Evolutionary conservation across 805 yeast genomes (phyloP).

Genomic region (Pichia manshurica): DNA sequence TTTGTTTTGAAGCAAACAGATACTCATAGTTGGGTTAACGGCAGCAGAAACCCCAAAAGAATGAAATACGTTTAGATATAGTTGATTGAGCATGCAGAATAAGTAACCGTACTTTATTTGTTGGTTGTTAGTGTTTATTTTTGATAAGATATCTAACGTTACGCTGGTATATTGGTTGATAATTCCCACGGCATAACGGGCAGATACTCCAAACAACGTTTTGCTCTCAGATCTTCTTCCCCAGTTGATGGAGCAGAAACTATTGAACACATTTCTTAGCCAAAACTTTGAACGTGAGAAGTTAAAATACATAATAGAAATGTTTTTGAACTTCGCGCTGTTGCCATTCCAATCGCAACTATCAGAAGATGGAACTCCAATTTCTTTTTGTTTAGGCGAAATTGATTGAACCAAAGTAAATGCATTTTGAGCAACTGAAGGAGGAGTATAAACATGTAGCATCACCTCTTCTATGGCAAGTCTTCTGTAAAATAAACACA

Average conservation of each 20-base stretch:
- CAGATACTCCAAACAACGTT: conserved; percentile 18
- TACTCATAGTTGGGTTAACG: conserved; percentile 37
- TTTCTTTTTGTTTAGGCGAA: conserved; percentile 39
- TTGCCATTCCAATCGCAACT: conserved; percentile 37
- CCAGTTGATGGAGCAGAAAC: conserved; percentile 25
- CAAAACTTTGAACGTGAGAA: conserved; percentile 42
- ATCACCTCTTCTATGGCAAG: conserved; percentile 52
- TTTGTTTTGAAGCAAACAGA: conserved; percentile 47
- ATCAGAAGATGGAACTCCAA: conserved; percentile 36
- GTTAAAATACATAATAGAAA: conserved; percentile 50
- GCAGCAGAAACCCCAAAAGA: conserved; percentile 23
- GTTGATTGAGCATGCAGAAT: conserved; percentile 21
- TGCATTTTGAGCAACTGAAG: conserved; percentile 38
- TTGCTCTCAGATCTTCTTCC: conserved; percentile 42
- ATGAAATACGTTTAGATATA: conserved; percentile 22
- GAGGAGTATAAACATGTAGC: conserved; percentile 45
- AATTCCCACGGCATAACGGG: conserved; percentile 25
- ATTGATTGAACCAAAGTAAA: conserved; percentile 28
- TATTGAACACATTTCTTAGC: conserved; percentile 29
- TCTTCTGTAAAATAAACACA: conserved; percentile 45
- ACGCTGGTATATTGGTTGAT: conserved; percentile 22
- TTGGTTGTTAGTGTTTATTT: conserved; percentile 18
- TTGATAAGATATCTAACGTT: conserved; percentile 15
- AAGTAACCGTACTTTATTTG: conserved; percentile 25
- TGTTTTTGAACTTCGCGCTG: conserved; percentile 57